Conservation (phyloP, 2,329 filamentous ascomycete genomes). For the Seiridium cupressi region DNA sequence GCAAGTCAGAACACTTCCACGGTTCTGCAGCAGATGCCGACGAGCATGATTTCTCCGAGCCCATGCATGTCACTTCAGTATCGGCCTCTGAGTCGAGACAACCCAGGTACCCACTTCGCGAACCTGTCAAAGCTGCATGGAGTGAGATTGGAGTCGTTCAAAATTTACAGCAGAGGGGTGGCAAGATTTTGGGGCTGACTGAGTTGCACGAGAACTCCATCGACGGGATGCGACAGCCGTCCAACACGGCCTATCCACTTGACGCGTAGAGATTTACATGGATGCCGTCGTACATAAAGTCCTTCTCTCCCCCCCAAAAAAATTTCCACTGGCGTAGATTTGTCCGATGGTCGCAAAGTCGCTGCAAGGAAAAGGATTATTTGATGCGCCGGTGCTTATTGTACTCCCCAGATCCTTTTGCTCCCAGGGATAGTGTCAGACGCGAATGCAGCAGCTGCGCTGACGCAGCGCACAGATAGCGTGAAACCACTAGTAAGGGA, state of each 20-base stretch:
- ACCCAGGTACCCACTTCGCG: slow-evolving; percentile 36
- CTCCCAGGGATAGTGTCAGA: slow-evolving; percentile 34
- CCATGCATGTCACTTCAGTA: slow-evolving; percentile 20
- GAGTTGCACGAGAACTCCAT: slow-evolving; percentile 25
- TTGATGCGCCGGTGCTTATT: slow-evolving; percentile 27
- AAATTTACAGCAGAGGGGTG: slow-evolving; percentile 25
- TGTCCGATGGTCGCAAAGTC: slow-evolving; percentile 22
- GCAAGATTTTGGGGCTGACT: slow-evolving; percentile 28
- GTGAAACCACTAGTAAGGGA: too few relatives aligned
- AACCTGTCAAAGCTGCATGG: slow-evolving; percentile 35
- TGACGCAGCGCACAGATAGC: too few relatives aligned
- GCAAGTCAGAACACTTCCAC: slow-evolving; percentile 33
- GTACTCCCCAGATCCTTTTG: slow-evolving; percentile 31
- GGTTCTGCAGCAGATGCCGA: slow-evolving; percentile 23
- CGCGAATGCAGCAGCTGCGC: too few relatives aligned
- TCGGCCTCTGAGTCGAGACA: slow-evolving; percentile 18
- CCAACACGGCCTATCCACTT: slow-evolving; percentile 18
- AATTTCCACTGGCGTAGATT: slow-evolving; percentile 42
- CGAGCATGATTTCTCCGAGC: slow-evolving; percentile 34
- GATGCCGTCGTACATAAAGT: slow-evolving; percentile 15
- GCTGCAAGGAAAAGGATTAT: slow-evolving; percentile 30
- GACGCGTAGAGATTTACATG: slow-evolving; percentile 16
- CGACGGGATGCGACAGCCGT: slow-evolving; percentile 17
- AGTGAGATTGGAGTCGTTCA: slow-evolving; percentile 34
- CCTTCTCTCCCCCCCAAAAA: slow-evolving; percentile 8